Percentiles rank a stretch among this genome's conserved stretches.
phyloP scores from a whole-genome alignment of 164 flowering plant genomes.

The Houttuynia cordata region DNA sequence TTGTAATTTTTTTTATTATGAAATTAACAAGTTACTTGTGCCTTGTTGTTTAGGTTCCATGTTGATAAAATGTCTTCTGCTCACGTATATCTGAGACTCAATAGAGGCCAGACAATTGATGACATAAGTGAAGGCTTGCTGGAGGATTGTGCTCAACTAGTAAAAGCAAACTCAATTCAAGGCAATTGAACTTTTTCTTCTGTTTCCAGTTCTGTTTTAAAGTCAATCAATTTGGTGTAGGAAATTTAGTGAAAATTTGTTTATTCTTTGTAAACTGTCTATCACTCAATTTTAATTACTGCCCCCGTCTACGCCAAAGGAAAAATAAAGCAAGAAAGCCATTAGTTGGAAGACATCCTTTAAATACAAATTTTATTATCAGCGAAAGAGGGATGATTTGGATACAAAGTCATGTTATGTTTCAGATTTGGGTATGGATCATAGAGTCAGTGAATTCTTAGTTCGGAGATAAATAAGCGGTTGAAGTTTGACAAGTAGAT shows the following conservation, averaged over 20 bases:
- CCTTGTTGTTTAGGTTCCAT: slow-evolving; percentile 65
- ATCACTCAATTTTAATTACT: too few relatives aligned
- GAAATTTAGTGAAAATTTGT: too few relatives aligned
- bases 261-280: too few relatives aligned
- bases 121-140: slow-evolving; percentile 80
- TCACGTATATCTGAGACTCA: slow-evolving; percentile 88
- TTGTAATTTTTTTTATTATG: too few relatives aligned
- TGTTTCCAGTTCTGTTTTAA: not conserved
- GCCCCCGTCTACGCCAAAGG: too few relatives aligned
- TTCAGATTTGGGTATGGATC: not conserved
- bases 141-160: slow-evolving; percentile 97
- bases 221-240: too few relatives aligned
- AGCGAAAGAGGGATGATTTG: not conserved
- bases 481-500: too few relatives aligned
- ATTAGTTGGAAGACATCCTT: not conserved
- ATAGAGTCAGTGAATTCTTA: not conserved
- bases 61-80: slow-evolving; percentile 99
- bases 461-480: not conserved
- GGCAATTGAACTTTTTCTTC: slow-evolving; percentile 28
- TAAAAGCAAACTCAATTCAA: slow-evolving; percentile 98
- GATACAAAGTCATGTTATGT: not conserved
- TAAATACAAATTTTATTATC: too few relatives aligned
- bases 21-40: not conserved
- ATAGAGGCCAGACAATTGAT: slow-evolving; percentile 83
- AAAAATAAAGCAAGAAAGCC: too few relatives aligned